phyloP scores from a whole-genome alignment of 176 grass and related monocot genomes.

The Aegilops tauschii region DNA sequence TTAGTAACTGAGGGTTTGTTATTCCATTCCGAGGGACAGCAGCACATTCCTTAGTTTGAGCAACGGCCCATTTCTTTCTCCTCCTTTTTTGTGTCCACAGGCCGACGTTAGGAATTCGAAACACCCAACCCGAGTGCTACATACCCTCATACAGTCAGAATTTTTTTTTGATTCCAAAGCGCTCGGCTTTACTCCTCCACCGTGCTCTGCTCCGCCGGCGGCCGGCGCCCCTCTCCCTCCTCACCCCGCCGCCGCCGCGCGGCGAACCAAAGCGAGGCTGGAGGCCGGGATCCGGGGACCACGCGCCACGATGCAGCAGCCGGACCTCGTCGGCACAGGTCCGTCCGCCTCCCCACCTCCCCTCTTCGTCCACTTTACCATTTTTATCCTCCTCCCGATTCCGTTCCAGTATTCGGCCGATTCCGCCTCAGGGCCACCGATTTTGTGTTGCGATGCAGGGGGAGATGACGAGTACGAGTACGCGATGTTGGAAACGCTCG shows the following conservation, averaged over 20 bases:
- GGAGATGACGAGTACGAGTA: constrained; percentile 33
- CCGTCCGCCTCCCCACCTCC: background rate
- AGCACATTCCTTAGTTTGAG: too few relatives aligned
- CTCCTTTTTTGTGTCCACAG: too few relatives aligned
- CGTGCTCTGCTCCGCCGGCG: background rate
- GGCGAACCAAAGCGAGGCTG: background rate
- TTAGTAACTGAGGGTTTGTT: too few relatives aligned
- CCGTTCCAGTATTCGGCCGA: background rate
- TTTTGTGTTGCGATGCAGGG: constrained; percentile 29
- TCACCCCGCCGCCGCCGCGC: background rate
- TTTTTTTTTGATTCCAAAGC: background rate
- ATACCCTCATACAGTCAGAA: too few relatives aligned
- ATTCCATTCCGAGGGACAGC: too few relatives aligned
- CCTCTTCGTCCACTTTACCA: background rate
- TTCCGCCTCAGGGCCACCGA: background rate
- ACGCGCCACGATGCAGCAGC: background rate
- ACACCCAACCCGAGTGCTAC: too few relatives aligned
- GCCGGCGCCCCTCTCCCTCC: background rate
- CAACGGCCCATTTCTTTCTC: too few relatives aligned
- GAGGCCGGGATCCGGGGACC: background rate
- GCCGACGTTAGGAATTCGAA: too few relatives aligned
- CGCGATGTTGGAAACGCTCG: constrained; percentile 48
- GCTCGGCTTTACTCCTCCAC: background rate
- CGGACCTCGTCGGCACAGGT: constrained; percentile 38
- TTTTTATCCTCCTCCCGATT: background rate